These are phyloP conservation scores for Colletotrichum lupini DNA, from an alignment of 2,329 filamentous ascomycete genomes.

Conservation along the genomic window DNA sequence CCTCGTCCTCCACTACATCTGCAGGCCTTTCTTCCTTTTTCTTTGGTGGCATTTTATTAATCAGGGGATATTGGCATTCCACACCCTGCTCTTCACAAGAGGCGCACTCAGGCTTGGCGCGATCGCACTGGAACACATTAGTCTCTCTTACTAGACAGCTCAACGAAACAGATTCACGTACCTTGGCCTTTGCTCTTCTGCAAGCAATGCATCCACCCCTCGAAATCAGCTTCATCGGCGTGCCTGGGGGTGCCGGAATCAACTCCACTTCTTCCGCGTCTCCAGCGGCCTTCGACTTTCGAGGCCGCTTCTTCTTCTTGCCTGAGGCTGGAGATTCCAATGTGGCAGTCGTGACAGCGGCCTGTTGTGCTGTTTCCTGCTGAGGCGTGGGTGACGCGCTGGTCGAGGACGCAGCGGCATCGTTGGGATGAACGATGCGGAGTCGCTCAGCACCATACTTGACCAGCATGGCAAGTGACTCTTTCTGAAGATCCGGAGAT, in stretches of 20 bases:
- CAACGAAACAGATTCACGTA: constrained; percentile 34
- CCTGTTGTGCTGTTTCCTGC: constrained; percentile 34
- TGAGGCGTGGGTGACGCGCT: constrained; percentile 40
- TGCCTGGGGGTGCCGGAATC: constrained; percentile 11
- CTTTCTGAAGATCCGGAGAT: constrained; percentile 63
- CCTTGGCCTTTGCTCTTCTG: constrained; percentile 52
- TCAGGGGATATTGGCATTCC: constrained; percentile 53
- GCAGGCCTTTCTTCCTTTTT: constrained; percentile 38
- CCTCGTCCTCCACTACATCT: constrained; percentile 34
- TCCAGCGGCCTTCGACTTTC: constrained; percentile 26
- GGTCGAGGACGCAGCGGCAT: constrained; percentile 42
- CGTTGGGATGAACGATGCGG: constrained; percentile 65
- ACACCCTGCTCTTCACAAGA: constrained; percentile 47
- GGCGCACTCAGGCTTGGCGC: constrained; percentile 51
- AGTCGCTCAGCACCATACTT: constrained; percentile 68
- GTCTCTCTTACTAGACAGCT: background rate
- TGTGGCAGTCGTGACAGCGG: constrained; percentile 28
- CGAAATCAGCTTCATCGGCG: constrained; percentile 36
- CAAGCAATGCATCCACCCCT: constrained; percentile 51
- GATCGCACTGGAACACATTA: constrained; percentile 51
- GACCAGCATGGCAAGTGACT: constrained; percentile 66
- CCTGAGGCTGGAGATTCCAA: constrained; percentile 17
- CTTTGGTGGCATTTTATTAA: constrained; percentile 39
- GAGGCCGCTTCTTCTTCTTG: constrained; percentile 28
- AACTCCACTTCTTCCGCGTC: background rate